Conservation (phyloP, 1,284 basidiomycete species). For the Wallemia mellicola region DNA sequence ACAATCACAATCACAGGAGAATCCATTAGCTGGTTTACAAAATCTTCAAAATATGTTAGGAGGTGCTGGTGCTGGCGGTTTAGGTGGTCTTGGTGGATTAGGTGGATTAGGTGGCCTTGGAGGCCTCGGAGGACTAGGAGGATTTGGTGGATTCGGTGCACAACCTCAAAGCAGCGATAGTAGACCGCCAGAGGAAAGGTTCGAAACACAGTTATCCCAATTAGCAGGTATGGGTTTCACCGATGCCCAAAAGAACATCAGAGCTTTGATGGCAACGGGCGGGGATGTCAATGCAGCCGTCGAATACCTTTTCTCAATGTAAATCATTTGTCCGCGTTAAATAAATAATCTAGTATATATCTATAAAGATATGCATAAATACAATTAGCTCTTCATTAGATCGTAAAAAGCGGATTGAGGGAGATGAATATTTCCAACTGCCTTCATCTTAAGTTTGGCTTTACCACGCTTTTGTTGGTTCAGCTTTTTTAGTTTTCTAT, state of each 20-base stretch:
- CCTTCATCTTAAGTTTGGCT: not conserved
- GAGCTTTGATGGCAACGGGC: constrained; percentile 53
- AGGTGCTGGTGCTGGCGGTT: constrained; percentile 9
- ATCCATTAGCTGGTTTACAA: constrained; percentile 15
- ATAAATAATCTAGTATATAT: not conserved
- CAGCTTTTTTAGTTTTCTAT: not conserved
- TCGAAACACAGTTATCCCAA: constrained; percentile 61
- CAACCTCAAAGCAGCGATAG: constrained; percentile 27
- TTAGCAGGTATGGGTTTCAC: constrained; percentile 61
- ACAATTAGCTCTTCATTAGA: not conserved
- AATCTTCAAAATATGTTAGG: constrained; percentile 24
- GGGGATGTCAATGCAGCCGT: constrained; percentile 70
- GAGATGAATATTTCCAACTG: not conserved
- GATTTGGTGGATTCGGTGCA: constrained; percentile 6
- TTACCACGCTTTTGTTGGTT: not conserved
- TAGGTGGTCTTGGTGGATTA: constrained; percentile 9
- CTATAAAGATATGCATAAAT: too few relatives aligned
- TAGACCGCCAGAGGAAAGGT: constrained; percentile 54
- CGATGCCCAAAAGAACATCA: constrained; percentile 60
- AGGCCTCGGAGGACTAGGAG: constrained; percentile 10
- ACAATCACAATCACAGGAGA: not conserved
- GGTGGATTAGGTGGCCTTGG: constrained; percentile 8
- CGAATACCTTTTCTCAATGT: constrained; percentile 21
- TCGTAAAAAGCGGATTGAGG: not conserved
- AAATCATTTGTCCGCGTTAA: not conserved